phyloP scores from a whole-genome alignment of 2,329 filamentous ascomycete genomes.

The Monosporascus cannonballus region DNA sequence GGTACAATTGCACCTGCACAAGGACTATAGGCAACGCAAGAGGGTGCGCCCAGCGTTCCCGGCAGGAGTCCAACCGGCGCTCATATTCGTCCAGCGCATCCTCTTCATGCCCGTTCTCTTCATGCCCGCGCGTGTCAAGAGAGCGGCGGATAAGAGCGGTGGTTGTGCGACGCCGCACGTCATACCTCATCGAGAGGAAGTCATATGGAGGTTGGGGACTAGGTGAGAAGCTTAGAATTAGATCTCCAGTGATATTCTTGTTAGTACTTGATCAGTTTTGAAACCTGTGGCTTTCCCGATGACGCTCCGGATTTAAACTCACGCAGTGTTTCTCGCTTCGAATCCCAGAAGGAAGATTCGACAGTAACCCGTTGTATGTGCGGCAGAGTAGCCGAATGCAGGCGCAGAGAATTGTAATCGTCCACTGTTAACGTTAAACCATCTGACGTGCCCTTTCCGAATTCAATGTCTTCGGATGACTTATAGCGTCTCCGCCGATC shows the following conservation, averaged over 20 bases:
- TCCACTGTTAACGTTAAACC: constrained; percentile 20
- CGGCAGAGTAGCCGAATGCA: constrained; percentile 22
- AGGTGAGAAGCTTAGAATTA: constrained; percentile 39
- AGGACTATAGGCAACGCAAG: constrained; percentile 39
- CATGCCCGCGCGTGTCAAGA: constrained; percentile 34
- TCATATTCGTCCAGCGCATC: constrained; percentile 41
- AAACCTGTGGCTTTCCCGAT: no score
- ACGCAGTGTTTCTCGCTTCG: constrained; percentile 21
- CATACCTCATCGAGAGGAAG: constrained; percentile 41
- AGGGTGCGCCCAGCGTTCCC: constrained; percentile 39
- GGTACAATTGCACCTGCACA: constrained; percentile 40
- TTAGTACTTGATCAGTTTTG: constrained; percentile 5
- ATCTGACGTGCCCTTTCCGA: constrained; percentile 11
- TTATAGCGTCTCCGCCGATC: constrained; percentile 14
- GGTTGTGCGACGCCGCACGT: constrained; percentile 30
- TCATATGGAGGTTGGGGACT: constrained; percentile 39
- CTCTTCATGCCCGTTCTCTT: constrained; percentile 31
- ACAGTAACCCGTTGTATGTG: constrained; percentile 21
- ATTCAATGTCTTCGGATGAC: constrained; percentile 5
- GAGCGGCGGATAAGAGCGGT: constrained; percentile 38
- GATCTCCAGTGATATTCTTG: constrained; percentile 18
- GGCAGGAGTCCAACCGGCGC: constrained; percentile 37
- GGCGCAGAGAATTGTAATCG: constrained; percentile 20
- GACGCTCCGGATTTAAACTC: constrained; percentile 6
- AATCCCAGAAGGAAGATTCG: constrained; percentile 25